These are phyloP conservation scores for Leishmania turanica DNA, from an alignment of 208 protist species.

Conservation along the genomic window DNA sequence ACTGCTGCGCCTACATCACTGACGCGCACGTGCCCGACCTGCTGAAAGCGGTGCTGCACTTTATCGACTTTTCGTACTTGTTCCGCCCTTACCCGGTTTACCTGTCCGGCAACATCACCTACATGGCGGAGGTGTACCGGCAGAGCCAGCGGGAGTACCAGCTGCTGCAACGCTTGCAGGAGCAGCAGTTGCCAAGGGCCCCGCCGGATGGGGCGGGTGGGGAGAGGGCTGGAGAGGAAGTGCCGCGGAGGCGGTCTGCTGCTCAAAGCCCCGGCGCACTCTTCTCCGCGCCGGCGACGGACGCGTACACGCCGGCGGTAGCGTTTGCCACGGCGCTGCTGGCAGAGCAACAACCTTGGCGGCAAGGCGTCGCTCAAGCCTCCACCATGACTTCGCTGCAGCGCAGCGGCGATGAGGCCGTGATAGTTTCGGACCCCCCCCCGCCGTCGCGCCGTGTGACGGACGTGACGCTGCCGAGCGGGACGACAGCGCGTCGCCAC, in stretches of 20 bases:
- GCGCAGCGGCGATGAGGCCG: slow-evolving; percentile 6
- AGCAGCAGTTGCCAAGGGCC: background rate
- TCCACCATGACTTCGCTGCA: slow-evolving; percentile 25
- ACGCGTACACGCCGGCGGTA: slow-evolving; percentile 11
- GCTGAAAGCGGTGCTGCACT: slow-evolving; percentile 60
- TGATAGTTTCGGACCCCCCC: background rate
- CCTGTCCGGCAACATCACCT: slow-evolving; percentile 20
- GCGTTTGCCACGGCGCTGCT: slow-evolving; percentile 27
- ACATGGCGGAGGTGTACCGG: slow-evolving; percentile 60
- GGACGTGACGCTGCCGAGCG: slow-evolving; percentile 1
- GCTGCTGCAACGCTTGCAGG: slow-evolving; percentile 16
- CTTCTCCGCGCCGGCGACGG: background rate
- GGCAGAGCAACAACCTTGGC: slow-evolving; percentile 21
- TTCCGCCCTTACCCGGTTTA: slow-evolving; percentile 55
- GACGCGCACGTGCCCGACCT: slow-evolving; percentile 55
- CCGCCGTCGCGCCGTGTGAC: background rate
- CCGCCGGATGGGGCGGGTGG: background rate
- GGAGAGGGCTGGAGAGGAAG: background rate
- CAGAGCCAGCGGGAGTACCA: slow-evolving; percentile 38
- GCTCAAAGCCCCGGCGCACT: background rate
- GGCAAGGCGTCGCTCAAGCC: slow-evolving; percentile 19
- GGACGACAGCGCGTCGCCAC: too few species aligned
- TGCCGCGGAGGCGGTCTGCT: background rate
- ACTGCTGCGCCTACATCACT: slow-evolving; percentile 52
- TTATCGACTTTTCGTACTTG: slow-evolving; percentile 52